Evolutionary conservation across 306 rosid genomes (phyloP), one percentile per base, ranked within the genome.

Genomic region (Begonia loranthoides): DNA sequence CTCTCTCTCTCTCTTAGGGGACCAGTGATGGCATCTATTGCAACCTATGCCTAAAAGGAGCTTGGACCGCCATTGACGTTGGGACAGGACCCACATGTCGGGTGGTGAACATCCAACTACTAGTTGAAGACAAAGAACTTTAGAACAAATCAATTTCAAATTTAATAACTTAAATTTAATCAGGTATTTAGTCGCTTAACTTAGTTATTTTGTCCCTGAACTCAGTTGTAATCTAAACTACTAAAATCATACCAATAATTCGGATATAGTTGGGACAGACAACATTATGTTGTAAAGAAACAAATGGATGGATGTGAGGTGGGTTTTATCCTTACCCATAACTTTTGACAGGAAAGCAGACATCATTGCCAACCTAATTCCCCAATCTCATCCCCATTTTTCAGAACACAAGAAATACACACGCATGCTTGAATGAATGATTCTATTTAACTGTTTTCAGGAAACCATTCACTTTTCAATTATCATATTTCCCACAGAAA

Each of bases 41-140:
- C 17, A 47, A 46, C 68, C 52, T 24, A 56, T 49, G 58, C 49
- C 12, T 24, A 54, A 68, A 75, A 70, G 62, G 72, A 63, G 68
- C 41, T 47, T 65, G 86, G 79, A 66, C 88, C 81, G 55, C 59
- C 74, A 73, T 73, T 57, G 63, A 73, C 52, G 60, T 67, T 50
- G 62, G 50, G 6, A 33, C 14, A 10, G 74, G 64, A 54, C 89
- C 93, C 80, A 77, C 87, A 55, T 84, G 97, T 84, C 93, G 93
- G 90, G 63, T 36, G 75, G 69, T 63, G 66, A 74, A 62, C 70
- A 17, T 67, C 71, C 70, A 59, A 56, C 63, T 55, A 28, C 51
- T 56, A 53, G 69, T 68, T 57, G 61, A 51, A 54, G 41, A 48
- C 52, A 58, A 51, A 52, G 41, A 50, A 47, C 65, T 58, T 52